phyloP scores from a whole-genome alignment of 768 basidiomycete genomes.

The Fibroporia radiculosa region DNA sequence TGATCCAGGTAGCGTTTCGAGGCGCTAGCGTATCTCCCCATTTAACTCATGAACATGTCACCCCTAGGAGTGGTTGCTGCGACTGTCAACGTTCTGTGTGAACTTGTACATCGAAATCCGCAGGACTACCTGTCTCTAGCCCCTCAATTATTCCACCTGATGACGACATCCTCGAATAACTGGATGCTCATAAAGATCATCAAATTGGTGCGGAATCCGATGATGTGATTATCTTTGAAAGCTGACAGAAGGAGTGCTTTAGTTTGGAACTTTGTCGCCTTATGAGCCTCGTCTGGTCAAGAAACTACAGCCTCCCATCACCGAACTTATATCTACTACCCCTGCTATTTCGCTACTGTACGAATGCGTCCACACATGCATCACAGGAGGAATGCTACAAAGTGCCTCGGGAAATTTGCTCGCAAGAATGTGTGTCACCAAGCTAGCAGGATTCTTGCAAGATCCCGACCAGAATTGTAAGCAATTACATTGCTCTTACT shows the following conservation, averaged over 20 bases:
- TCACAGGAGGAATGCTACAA: conserved; percentile 93
- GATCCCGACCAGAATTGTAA: conserved; percentile 93
- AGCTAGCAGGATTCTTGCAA: conserved; percentile 85
- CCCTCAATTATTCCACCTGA: conserved; percentile 85
- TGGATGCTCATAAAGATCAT: conserved; percentile 99
- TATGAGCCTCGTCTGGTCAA: conserved; percentile 89
- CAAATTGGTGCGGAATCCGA: conserved; percentile 58
- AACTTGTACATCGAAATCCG: conserved; percentile 77
- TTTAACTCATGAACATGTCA: too few relatives aligned
- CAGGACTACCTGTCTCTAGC: conserved; percentile 79
- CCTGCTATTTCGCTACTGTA: conserved; percentile 93
- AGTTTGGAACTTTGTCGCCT: conserved; percentile 93
- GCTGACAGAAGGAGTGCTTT: conserved; percentile 4
- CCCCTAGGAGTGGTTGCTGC: conserved; percentile 87
- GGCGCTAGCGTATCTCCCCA: too few relatives aligned
- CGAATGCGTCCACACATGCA: conserved; percentile 97
- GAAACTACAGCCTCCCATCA: conserved; percentile 91
- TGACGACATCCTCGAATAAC: conserved; percentile 93
- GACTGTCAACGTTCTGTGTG: conserved; percentile 90
- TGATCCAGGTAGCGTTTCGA: conserved; percentile 49
- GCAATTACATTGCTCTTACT: conserved; percentile 22
- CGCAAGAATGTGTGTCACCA: conserved; percentile 85
- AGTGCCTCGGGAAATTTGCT: conserved; percentile 68
- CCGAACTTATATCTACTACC: conserved; percentile 91
- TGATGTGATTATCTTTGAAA: neutral